A percentile compares a stretch with the other conserved stretches of the same genome.
phyloP scores from a whole-genome alignment of 768 basidiomycete genomes.

The Royoungia palumana region DNA sequence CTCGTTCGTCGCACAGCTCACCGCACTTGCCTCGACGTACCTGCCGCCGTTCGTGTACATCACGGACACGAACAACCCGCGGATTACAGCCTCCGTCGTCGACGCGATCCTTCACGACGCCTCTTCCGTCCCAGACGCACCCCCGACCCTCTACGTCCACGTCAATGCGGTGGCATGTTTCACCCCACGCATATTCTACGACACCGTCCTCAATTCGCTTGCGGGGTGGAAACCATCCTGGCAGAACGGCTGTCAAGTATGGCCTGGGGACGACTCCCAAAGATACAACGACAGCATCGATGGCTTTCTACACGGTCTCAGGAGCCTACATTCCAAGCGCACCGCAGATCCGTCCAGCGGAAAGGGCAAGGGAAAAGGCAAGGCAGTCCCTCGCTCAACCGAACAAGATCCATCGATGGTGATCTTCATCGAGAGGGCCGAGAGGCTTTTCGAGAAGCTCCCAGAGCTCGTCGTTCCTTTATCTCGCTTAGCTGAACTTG shows the following conservation, averaged over 20 bases:
- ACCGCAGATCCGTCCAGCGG: slow-evolving; percentile 7
- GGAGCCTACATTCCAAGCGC: slow-evolving; percentile 32
- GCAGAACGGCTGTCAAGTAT: slow-evolving; percentile 60
- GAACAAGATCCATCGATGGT: slow-evolving; percentile 41
- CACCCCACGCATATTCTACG: slow-evolving; percentile 59
- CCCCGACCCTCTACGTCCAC: slow-evolving; percentile 39
- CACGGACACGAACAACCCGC: slow-evolving; percentile 32
- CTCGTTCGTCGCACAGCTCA: slow-evolving; percentile 24
- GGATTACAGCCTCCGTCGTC: slow-evolving; percentile 41
- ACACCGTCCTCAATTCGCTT: slow-evolving; percentile 60
- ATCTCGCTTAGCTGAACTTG: slow-evolving; percentile 68
- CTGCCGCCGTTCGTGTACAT: too few relatives aligned
- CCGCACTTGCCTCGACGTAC: neutral
- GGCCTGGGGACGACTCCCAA: slow-evolving; percentile 41
- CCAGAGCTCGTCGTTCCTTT: slow-evolving; percentile 69
- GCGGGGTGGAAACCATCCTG: slow-evolving; percentile 54
- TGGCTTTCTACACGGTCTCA: slow-evolving; percentile 64
- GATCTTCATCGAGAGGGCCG: slow-evolving; percentile 64
- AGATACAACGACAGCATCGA: slow-evolving; percentile 67
- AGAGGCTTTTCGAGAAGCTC: slow-evolving; percentile 57
- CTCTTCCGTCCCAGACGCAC: slow-evolving; percentile 9
- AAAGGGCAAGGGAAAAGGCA: slow-evolving; percentile 34
- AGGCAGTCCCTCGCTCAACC: slow-evolving; percentile 13
- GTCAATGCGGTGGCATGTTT: slow-evolving; percentile 62
- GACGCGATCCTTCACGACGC: slow-evolving; percentile 14